Evolutionary conservation across 2,329 filamentous ascomycete species (phyloP), one percentile per base, ranked within the genome.

Genomic region (Claviceps citrina): DNA sequence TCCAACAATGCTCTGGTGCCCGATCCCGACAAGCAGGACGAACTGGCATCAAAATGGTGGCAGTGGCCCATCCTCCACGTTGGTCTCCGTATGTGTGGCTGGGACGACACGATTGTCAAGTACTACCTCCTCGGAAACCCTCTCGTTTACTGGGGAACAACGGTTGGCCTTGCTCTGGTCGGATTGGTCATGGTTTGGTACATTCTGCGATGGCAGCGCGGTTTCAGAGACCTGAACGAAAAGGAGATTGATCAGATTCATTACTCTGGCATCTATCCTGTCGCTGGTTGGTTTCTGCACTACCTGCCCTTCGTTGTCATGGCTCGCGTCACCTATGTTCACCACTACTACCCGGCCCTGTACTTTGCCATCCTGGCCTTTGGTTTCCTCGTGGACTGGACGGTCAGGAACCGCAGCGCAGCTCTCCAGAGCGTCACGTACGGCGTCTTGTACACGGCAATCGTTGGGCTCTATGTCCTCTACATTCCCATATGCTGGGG

Each of bases 91-190:
- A 98, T 98, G 91, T 98, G 91, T 63, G 83, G 87, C 50, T 98
- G 91, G 93, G 87, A 93, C 52, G 87, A 98, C 56, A 76, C 78
- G 52, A 86, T 85, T 49, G 78, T 94, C 66, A 98, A 98, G 63
- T 98, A 98, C 67, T 98, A 94, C 73, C 78, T 98, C 20, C 82
- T 98, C 35, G 91, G 91, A 46, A 98, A 98, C 64, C 91, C 93
- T 5, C 66, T 93, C 40, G 81, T 96, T 42, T 98, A 98, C 70
- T 96, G 87, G 91, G 84, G 79, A 47, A 86, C 83, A 38, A 96
- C 89, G 5, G 76, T 76, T 27, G 79, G 81, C 39, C 72, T 98
- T 6, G 81, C 71, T 41, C 56, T 83, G 41, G 79, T 94, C 51
- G 79, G 68, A 19, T 61, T 83, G 12, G 64, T 94, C 36, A 68